phyloP scores from a whole-genome alignment of 305 asterid genomes.

The Plantago coronopus region DNA sequence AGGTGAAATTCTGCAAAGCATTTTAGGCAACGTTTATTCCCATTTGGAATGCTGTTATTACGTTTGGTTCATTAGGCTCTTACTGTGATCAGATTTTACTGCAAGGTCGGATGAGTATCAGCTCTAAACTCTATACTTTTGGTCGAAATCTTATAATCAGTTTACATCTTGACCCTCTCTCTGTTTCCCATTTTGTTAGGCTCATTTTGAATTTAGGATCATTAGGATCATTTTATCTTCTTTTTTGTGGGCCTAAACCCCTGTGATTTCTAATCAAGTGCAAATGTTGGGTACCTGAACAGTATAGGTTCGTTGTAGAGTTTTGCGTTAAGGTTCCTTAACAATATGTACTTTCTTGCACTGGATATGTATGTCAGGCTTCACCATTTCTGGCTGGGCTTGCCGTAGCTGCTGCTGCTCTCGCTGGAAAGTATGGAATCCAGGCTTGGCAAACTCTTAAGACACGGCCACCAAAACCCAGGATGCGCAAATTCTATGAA shows the following conservation, averaged over 20 bases:
- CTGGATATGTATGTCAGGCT: conserved; percentile 22
- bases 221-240: no score
- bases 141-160: no score
- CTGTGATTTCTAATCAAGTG: not conserved
- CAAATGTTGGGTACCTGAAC: no score
- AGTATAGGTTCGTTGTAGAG: not conserved
- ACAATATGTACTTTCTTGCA: not conserved
- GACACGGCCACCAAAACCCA: conserved; percentile 36
- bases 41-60: not conserved
- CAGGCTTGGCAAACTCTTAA: conserved; percentile 45
- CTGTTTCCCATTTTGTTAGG: not conserved
- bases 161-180: not conserved
- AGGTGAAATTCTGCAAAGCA: not conserved
- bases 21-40: not conserved
- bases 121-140: no score
- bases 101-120: not conserved
- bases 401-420: conserved; percentile 40
- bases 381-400: conserved; percentile 42
- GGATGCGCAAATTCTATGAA: conserved; percentile 37
- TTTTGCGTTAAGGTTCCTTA: not conserved
- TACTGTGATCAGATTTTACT: not conserved
- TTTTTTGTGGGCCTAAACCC: not conserved
- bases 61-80: not conserved
- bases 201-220: not conserved
- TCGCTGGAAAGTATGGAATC: conserved; percentile 40